A percentile compares a stretch with the other conserved stretches of the same genome.
Evolutionary conservation across 257 asterid species (phyloP).

Genomic region (Solanum sejunctum): DNA sequence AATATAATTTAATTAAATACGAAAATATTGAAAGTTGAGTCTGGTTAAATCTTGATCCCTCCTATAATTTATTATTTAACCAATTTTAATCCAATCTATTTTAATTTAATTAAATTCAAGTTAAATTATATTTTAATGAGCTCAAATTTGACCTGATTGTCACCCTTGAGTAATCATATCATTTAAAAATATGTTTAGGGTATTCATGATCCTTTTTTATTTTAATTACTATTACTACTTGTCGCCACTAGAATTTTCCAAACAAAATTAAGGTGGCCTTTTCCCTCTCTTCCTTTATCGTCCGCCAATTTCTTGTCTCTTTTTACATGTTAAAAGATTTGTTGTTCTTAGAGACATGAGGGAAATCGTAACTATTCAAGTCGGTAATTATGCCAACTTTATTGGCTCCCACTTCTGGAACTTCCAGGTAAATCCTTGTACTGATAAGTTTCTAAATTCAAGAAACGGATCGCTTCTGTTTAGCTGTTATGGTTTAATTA

Average conservation of each 20-base stretch:
- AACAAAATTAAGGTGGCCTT: neutral
- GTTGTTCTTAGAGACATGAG: constrained; percentile 21
- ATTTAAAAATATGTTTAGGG: too few relatives aligned
- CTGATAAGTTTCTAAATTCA: neutral
- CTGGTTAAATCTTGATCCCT: too few relatives aligned
- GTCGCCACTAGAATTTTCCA: neutral
- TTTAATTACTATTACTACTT: too few relatives aligned
- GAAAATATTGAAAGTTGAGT: too few relatives aligned
- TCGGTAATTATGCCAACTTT: constrained; percentile 69
- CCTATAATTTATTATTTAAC: too few relatives aligned
- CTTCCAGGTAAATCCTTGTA: constrained; percentile 45
- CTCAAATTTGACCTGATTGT: too few relatives aligned
- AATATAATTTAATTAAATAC: too few relatives aligned
- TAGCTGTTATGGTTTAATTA: neutral
- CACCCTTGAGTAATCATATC: too few relatives aligned
- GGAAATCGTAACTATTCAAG: constrained; percentile 69
- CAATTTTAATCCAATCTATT: too few relatives aligned
- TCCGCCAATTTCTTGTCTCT: neutral
- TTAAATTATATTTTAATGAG: too few relatives aligned
- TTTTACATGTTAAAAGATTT: neutral
- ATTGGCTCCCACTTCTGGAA: constrained; percentile 97
- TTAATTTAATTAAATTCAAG: too few relatives aligned
- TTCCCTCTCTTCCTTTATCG: neutral
- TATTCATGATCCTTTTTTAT: too few relatives aligned
- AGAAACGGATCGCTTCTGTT: neutral